A percentile compares a stretch with the other conserved stretches of the same genome.
Evolutionary conservation across 495 filamentous ascomycete species (phyloP).

Genomic region (Niebla homalea): DNA sequence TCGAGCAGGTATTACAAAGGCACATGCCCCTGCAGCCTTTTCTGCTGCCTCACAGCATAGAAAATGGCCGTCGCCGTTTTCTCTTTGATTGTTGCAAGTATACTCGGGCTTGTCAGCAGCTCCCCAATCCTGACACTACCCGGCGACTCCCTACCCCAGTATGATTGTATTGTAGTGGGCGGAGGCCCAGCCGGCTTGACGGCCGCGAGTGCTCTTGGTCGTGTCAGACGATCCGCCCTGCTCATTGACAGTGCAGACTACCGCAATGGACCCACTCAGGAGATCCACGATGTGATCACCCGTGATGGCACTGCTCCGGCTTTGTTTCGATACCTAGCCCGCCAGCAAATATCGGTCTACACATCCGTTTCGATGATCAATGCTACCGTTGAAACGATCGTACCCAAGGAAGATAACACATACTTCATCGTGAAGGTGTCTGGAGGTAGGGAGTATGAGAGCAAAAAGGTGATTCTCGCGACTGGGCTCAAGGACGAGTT

Average conservation of each 20-base stretch:
- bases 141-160: slow-evolving; percentile 14
- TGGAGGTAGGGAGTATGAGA: slow-evolving; percentile 25
- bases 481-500: slow-evolving; percentile 42
- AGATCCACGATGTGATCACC: slow-evolving; percentile 40
- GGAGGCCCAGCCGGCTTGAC: slow-evolving; percentile 29
- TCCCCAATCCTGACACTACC: slow-evolving; percentile 1
- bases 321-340: slow-evolving; percentile 37
- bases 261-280: slow-evolving; percentile 16
- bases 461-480: slow-evolving; percentile 40
- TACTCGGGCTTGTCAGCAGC: background rate
- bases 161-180: slow-evolving; percentile 28
- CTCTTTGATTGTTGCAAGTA: background rate
- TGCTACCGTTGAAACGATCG: slow-evolving; percentile 35
- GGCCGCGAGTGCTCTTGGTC: slow-evolving; percentile 39
- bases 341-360: slow-evolving; percentile 38
- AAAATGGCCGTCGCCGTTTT: background rate
- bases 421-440: slow-evolving; percentile 31
- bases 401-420: slow-evolving; percentile 22
- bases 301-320: slow-evolving; percentile 41
- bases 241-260: slow-evolving; percentile 44
- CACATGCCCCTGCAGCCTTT: too few species aligned
- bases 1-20: too few species aligned
- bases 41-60: background rate
- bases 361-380: slow-evolving; percentile 34
- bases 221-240: slow-evolving; percentile 37